These are phyloP conservation scores for Yamadazyma phyllophila DNA, from an alignment of 805 yeast species.

Conservation along the genomic window DNA sequence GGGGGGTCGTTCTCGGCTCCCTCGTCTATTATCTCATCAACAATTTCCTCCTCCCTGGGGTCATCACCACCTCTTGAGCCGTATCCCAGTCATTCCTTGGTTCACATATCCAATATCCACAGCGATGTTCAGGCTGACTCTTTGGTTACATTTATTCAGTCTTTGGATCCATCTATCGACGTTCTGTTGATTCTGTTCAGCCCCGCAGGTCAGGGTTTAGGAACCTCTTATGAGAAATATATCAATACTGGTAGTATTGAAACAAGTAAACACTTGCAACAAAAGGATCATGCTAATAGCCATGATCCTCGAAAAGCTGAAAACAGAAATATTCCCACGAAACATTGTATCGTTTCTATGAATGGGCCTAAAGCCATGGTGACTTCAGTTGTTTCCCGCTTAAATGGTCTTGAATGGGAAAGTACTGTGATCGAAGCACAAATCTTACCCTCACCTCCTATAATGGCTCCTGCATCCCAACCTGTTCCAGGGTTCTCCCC, in stretches of 20 bases:
- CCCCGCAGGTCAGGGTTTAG: background rate
- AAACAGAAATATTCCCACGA: background rate
- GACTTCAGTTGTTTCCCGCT: background rate
- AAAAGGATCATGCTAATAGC: background rate
- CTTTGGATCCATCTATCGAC: background rate
- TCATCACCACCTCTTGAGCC: background rate
- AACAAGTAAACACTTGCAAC: too few relatives aligned
- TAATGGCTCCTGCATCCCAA: background rate
- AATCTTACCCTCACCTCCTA: conserved; percentile 6
- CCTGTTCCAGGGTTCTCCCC: background rate
- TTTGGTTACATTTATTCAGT: background rate
- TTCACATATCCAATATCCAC: conserved; percentile 16
- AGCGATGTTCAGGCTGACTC: conserved; percentile 10
- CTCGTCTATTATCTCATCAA: background rate
- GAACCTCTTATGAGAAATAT: background rate
- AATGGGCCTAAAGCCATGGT: background rate
- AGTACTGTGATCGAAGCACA: conserved; percentile 17
- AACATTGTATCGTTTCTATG: background rate
- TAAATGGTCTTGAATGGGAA: conserved; percentile 16
- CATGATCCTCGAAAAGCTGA: too few relatives aligned
- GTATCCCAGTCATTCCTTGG: background rate
- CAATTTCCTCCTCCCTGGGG: background rate
- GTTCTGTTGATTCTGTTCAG: background rate
- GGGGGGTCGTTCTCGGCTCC: background rate
- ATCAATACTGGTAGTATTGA: too few relatives aligned